Evolutionary conservation across 495 filamentous ascomycete species (phyloP).

Genomic region (Bombardia bombarda): DNA sequence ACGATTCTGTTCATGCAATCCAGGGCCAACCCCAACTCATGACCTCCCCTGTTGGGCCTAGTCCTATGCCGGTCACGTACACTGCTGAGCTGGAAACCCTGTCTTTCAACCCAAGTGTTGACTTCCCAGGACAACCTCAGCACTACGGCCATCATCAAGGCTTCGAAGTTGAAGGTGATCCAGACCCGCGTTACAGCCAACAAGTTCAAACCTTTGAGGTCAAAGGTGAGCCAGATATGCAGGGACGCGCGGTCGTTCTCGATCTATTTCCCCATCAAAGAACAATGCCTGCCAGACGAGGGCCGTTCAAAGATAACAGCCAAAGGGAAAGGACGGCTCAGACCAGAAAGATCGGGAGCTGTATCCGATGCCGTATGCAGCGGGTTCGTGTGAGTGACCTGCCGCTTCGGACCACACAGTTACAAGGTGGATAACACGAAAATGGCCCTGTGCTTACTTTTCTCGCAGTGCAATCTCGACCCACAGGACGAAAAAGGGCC

Average conservation of each 20-base stretch:
- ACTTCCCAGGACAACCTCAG: too few relatives aligned
- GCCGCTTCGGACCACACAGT: too few relatives aligned
- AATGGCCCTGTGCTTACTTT: conserved; percentile 7
- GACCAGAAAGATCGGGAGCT: conserved; percentile 43
- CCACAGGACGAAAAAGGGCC: conserved; percentile 30
- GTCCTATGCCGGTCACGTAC: conserved; percentile 5
- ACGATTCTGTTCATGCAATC: conserved; percentile 2
- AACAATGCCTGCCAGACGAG: conserved; percentile 30
- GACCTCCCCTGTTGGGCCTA: conserved; percentile 1
- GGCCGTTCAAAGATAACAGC: conserved; percentile 40
- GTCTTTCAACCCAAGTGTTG: conserved; percentile 8
- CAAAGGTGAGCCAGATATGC: conserved; percentile 7
- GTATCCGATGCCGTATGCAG: conserved; percentile 46
- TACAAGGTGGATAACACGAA: too few relatives aligned
- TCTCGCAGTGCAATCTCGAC: conserved; percentile 37
- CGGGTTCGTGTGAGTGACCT: conserved; percentile 45
- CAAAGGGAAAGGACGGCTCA: conserved; percentile 39
- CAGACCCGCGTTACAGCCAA: too few relatives aligned
- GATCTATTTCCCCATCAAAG: conserved; percentile 13
- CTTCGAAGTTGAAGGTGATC: too few relatives aligned
- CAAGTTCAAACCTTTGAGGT: conserved; percentile 4
- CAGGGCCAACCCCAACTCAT: conserved; percentile 6
- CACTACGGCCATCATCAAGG: too few relatives aligned
- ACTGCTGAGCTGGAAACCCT: conserved; percentile 2
- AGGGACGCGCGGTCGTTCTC: conserved; percentile 3